phyloP scores from a whole-genome alignment of 305 asterid species.

The Solanum chacoense region DNA sequence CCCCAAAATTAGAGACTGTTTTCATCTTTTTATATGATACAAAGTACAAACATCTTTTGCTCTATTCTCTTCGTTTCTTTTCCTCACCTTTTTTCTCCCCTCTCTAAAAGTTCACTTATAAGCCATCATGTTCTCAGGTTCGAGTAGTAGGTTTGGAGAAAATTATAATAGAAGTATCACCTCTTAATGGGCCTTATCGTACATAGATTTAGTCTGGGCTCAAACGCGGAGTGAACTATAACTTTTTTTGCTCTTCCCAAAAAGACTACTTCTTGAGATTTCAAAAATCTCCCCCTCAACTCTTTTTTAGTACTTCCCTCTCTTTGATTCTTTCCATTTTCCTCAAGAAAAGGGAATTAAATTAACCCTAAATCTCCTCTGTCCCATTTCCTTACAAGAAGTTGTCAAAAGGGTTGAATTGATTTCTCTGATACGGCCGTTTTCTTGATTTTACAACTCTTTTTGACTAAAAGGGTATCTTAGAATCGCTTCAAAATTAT shows the following conservation, averaged over 20 bases:
- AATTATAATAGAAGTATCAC: fast-evolving
- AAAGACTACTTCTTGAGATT: conserved; percentile 9
- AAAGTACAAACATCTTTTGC: background rate
- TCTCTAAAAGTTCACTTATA: background rate
- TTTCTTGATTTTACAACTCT: background rate
- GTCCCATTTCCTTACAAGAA: conserved; percentile 4
- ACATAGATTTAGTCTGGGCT: background rate
- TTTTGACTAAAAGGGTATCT: background rate
- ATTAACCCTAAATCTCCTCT: conserved; percentile 1
- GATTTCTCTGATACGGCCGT: background rate
- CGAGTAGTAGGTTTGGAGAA: background rate
- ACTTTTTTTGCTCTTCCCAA: background rate
- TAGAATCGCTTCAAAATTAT: background rate
- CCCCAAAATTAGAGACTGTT: background rate
- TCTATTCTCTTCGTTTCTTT: background rate
- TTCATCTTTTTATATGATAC: background rate
- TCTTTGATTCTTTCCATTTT: background rate
- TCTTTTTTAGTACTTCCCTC: background rate
- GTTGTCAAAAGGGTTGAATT: background rate
- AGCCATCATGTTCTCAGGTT: background rate
- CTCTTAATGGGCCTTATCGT: background rate
- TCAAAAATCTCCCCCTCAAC: conserved; percentile 20
- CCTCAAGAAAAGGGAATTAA: background rate
- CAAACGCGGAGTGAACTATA: too few species aligned
- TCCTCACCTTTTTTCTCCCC: background rate